Evolutionary conservation across 1,284 basidiomycete species (phyloP).

Genomic region (Termitomyces sp.): DNA sequence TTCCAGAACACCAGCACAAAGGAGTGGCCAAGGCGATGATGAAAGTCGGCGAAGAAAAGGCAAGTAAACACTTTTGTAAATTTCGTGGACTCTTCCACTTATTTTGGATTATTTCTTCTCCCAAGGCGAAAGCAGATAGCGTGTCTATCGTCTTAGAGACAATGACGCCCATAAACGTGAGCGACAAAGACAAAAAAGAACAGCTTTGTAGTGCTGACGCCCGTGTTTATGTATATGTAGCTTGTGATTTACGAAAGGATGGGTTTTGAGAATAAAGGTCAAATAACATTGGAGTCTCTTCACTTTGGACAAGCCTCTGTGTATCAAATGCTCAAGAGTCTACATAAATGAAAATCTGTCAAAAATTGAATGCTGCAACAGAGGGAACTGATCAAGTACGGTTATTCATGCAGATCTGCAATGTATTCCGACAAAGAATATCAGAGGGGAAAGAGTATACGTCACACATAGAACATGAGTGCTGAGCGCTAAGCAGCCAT

Average conservation of each 20-base stretch:
- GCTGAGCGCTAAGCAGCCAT: too few species aligned
- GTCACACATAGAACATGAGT: too few species aligned
- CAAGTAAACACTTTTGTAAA: conserved; percentile 12
- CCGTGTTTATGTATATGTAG: conserved; percentile 4
- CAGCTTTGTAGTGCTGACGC: neutral
- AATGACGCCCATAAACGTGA: conserved; percentile 13
- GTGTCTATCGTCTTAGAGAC: conserved; percentile 19
- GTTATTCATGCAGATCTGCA: too few species aligned
- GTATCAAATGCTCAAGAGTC: too few species aligned
- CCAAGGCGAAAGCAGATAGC: conserved; percentile 14
- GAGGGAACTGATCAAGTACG: too few species aligned
- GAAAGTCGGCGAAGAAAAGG: conserved; percentile 18
- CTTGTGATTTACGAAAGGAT: conserved; percentile 13
- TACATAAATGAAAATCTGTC: too few species aligned
- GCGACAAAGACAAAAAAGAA: neutral
- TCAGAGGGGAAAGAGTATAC: too few species aligned
- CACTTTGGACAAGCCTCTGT: too few species aligned
- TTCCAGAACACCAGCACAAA: conserved; percentile 23
- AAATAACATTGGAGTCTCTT: conserved; percentile 1
- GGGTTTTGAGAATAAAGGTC: conserved; percentile 13
- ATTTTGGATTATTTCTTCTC: conserved; percentile 13
- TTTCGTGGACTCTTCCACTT: neutral
- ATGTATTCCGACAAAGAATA: too few species aligned
- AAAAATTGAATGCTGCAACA: too few species aligned
- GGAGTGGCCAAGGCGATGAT: conserved; percentile 24